Evolutionary conservation across 495 filamentous ascomycete species (phyloP), one percentile per base, ranked within the genome.

Genomic region (Aspergillus bridgeri): DNA sequence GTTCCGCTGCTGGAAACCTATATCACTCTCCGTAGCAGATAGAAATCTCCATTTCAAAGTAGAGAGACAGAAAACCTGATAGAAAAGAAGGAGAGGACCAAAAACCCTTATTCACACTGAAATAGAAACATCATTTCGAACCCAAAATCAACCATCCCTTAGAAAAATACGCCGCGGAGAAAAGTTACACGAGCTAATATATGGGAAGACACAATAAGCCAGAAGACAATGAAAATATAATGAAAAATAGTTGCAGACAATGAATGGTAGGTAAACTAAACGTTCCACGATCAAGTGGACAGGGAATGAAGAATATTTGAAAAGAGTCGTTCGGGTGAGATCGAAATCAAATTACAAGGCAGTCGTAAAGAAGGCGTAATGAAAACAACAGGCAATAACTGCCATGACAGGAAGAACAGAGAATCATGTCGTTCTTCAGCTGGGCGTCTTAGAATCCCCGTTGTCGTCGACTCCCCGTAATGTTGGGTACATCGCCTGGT

Each of bases 401-500:
- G 19, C 9, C 18, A 4, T 38, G 19, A 49, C 23, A 48, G 42
- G 24, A 42, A 49, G 43, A 56, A 23, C 5, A 54, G 44, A 61
- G 24, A 53, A 57, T 27, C 25, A 27, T 27, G 25, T 27, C 25
- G 25, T 27, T 27, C 25, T 27, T 50, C 62, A 72, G 19, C 61
- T 66, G 25, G 70, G 69, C 71, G 74, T 75, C 50, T 76, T 75
- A 21, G 68, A 61, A 57, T 78, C 71, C 8, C 67, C 75, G 54
- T 75, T 74, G 51, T 74, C 75, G 42, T 79, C 74, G 48, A 77
- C 38, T 29, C 63, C 72, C 51, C 78, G 70, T 43, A 83, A 63
- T 9, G 68, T 71, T 27, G 80, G 80, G 57, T 83, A 83, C 62
- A 81, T 71, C 50, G 75, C 68, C 5, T 57, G 42, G 42, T 64